These are phyloP conservation scores for Podila minutissima DNA, from an alignment of 192 early-diverging fungal genomes.

Conservation along the genomic window DNA sequence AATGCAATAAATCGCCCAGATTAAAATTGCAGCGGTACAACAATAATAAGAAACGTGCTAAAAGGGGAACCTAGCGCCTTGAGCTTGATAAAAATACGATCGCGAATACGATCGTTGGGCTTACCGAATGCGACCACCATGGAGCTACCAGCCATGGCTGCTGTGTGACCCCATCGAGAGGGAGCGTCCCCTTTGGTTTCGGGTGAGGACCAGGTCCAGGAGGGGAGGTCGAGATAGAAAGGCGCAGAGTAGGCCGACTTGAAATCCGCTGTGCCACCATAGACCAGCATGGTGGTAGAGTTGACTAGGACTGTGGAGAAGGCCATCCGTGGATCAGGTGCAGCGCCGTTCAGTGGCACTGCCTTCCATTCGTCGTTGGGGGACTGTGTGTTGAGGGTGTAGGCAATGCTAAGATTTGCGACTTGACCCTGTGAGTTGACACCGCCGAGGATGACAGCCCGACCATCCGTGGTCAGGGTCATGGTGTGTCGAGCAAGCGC, in stretches of 20 bases:
- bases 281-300: conserved; percentile 36
- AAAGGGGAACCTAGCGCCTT: no score
- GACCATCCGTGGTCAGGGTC: conserved; percentile 39
- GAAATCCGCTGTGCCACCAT: conserved; percentile 34
- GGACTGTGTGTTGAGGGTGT: conserved; percentile 35
- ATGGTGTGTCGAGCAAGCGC: conserved; percentile 45
- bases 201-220: conserved; percentile 49
- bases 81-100: not conserved
- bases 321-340: conserved; percentile 46
- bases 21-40: not conserved
- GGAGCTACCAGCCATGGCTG: conserved; percentile 27
- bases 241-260: conserved; percentile 8
- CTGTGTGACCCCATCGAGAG: conserved; percentile 36
- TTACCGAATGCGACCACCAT: conserved; percentile 51
- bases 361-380: conserved; percentile 17
- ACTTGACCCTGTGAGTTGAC: conserved; percentile 20
- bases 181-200: conserved; percentile 27
- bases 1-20: not conserved
- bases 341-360: conserved; percentile 8
- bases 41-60: no score
- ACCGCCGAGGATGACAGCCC: conserved; percentile 33
- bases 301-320: conserved; percentile 43
- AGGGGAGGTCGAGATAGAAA: conserved; percentile 32
- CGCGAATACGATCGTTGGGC: no score
- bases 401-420: conserved; percentile 26